A percentile compares a stretch with the other conserved stretches of the same genome.
Evolutionary conservation across 2,329 filamentous ascomycete genomes (phyloP).

Genomic region (Cadophora sp.): DNA sequence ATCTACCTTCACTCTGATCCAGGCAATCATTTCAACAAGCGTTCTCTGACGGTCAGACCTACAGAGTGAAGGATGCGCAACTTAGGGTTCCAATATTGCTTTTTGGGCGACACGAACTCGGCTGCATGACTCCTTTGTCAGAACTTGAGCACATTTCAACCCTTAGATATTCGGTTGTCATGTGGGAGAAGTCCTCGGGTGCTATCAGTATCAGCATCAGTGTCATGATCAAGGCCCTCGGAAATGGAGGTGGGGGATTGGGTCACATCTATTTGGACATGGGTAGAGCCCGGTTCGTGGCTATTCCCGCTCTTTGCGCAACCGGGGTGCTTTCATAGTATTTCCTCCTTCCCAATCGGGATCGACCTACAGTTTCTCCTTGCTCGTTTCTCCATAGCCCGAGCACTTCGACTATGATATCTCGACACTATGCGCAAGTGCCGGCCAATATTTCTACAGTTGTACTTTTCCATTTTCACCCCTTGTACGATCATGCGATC

Average conservation of each 20-base stretch:
- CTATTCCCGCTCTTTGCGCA: background rate
- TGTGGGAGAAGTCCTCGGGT: no score
- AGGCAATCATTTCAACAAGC: no score
- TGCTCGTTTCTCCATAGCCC: background rate
- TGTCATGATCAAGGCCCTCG: background rate
- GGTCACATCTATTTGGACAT: background rate
- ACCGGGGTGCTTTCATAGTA: background rate
- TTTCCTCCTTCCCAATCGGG: background rate
- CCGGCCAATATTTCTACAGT: background rate
- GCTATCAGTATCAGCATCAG: background rate
- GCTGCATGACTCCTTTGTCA: no score
- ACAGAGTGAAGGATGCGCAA: no score
- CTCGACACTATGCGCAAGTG: slow-evolving; percentile 6
- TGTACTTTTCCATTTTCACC: no score
- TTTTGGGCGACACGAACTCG: no score
- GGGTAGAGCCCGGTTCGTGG: background rate
- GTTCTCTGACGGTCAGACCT: no score
- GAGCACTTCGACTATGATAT: background rate
- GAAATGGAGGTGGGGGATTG: background rate
- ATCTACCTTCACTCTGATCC: no score
- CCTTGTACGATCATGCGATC: background rate
- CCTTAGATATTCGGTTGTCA: no score
- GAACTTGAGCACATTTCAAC: no score
- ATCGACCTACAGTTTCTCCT: background rate
- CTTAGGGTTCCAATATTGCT: no score